phyloP scores from a whole-genome alignment of 169 alveolate genomes.

The Plasmodium cynomolgi region DNA sequence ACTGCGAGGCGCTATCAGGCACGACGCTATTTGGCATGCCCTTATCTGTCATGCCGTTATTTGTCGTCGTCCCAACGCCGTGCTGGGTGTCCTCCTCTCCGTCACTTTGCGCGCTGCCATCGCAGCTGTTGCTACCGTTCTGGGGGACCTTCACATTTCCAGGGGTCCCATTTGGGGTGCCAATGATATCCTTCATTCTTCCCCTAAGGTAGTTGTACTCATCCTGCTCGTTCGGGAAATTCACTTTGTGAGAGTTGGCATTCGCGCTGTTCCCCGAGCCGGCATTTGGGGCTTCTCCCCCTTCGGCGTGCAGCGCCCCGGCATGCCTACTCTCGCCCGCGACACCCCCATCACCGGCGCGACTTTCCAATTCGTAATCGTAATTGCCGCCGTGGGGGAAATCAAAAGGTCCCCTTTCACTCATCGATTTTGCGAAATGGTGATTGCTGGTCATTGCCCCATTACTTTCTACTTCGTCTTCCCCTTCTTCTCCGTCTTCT shows the following conservation, averaged over 20 bases:
- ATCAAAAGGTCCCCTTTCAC: not conserved
- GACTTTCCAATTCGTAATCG: not conserved
- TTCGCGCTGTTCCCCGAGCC: not conserved
- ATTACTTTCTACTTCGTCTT: not conserved
- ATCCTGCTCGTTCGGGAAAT: conserved; percentile 9
- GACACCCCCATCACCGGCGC: not conserved
- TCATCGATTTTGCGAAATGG: not conserved
- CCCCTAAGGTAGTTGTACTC: not conserved
- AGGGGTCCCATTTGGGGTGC: not conserved
- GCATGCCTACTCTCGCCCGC: not conserved
- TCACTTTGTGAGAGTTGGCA: not conserved
- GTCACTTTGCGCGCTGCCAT: not conserved
- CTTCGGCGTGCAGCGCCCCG: not conserved
- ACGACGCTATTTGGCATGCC: not conserved
- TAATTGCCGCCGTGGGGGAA: not conserved
- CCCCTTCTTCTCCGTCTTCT: not conserved
- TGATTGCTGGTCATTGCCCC: not conserved
- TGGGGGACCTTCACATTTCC: not conserved
- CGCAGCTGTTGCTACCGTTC: not conserved
- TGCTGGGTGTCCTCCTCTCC: not conserved
- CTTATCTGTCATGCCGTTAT: not conserved
- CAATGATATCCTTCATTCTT: not conserved
- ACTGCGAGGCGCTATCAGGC: not conserved
- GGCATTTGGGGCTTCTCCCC: not conserved
- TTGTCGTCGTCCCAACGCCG: not conserved